Base-by-base conservation (phyloP, 1,284 basidiomycete species). In the Ustilago bromivora region DNA sequence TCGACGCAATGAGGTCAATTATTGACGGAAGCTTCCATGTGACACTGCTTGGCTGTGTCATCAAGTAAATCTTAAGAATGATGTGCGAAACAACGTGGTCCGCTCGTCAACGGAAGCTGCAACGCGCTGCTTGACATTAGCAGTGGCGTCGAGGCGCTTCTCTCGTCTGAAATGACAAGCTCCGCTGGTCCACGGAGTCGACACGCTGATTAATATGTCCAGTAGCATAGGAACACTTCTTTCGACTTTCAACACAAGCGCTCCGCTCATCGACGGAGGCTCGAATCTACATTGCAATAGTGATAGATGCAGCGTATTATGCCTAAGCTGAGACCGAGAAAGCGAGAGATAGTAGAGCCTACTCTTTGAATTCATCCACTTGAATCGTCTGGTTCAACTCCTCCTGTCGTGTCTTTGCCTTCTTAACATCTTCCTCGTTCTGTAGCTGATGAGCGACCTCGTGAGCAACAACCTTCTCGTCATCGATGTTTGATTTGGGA, bases 401-500 rank as follows among this genome's bases (percentile, higher is more conserved):
- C 46, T 71, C 63, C 65, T 67, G 71, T 13, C 61, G 60, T 2
- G 54, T 61, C 31, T 41, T 64, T 8, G 71, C 66, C 63, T 74
- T 74, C 23, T 66, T 69, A 3, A 12, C 31, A 23, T 74, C 59
- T 52, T 74, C 71, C 41, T 71, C 49, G 59, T 36, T 34, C 51
- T 69, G 57, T 19, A 64, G 23, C 40, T 68, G 66, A 32, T 59
- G 54, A 11, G 66, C 71, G 31, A 65, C 61, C 4, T 67, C 53
- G 9, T 57, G 47, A 11, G 71, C 71, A 2, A 62, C 71, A 3
- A 74, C 66, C 6, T 75, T 64, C 7, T 71, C 72, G 32, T 71
- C 74, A 12, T 77, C 74, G 34, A 77, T 66, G 43, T 77, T 77
- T 60, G 57, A 53, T 56, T 66, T 78, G 40, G 76, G 76, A 9